Conservation (phyloP, 805 yeast species). For the Starmerella bacillaris region DNA sequence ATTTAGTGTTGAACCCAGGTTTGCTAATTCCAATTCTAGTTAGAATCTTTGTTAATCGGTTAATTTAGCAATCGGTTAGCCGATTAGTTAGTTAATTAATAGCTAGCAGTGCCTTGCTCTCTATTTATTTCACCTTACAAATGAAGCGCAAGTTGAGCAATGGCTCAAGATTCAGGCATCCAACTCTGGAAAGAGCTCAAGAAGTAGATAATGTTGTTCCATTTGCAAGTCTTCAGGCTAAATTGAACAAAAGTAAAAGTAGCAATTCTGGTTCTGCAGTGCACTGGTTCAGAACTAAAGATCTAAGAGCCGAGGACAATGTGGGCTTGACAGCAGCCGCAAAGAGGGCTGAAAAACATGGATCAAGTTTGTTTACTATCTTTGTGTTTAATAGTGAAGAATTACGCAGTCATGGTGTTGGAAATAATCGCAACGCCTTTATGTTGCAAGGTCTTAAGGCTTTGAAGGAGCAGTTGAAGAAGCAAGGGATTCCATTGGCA, state of each 20-base stretch:
- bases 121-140: too few species aligned
- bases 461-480: conserved; percentile 22
- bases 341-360: conserved; percentile 22
- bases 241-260: not conserved
- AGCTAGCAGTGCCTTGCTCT: too few species aligned
- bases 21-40: too few species aligned
- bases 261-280: conserved; percentile 10
- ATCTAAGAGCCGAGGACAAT: conserved; percentile 31
- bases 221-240: conserved; percentile 5
- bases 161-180: conserved; percentile 5
- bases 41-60: too few species aligned
- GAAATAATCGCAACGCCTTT: conserved; percentile 29
- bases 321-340: conserved; percentile 26
- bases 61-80: too few species aligned
- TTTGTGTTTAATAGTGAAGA: conserved; percentile 29
- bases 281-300: conserved; percentile 32
- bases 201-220: conserved; percentile 12
- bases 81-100: too few species aligned
- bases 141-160: not conserved
- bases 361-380: conserved; percentile 23
- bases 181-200: conserved; percentile 11
- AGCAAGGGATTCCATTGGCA: conserved; percentile 25
- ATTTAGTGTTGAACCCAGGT: too few species aligned
- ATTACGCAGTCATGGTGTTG: conserved; percentile 28
- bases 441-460: conserved; percentile 23